A percentile compares a stretch with the other conserved stretches of the same genome.
Evolutionary conservation across 352 stramenopile genomes (phyloP).

Genomic region (Saprolegnia diclina): DNA sequence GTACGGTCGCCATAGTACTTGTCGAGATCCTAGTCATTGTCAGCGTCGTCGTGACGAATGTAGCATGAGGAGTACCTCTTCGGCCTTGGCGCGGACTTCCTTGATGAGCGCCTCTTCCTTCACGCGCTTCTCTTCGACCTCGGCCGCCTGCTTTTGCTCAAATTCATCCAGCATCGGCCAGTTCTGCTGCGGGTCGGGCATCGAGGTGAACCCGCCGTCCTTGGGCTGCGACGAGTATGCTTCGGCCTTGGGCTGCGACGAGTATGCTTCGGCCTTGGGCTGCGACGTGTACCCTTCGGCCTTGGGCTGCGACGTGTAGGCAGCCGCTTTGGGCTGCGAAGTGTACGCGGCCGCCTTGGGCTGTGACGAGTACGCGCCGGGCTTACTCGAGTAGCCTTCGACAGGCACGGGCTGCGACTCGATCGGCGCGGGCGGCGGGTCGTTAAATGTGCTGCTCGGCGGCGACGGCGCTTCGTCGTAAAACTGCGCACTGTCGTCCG

Average conservation of each 20-base stretch:
- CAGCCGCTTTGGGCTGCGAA: neutral
- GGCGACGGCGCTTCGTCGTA: constrained; percentile 21
- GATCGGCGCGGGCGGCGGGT: neutral
- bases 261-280: neutral
- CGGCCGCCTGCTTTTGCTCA: constrained; percentile 15
- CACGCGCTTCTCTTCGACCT: constrained; percentile 16
- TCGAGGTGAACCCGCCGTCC: neutral
- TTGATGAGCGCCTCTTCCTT: constrained; percentile 19
- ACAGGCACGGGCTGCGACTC: neutral
- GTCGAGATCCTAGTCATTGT: constrained; percentile 15
- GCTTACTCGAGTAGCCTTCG: neutral
- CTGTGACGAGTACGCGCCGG: neutral
- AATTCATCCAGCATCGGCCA: constrained; percentile 25
- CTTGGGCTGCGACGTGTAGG: neutral
- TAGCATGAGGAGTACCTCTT: neutral
- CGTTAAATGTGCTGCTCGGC: neutral
- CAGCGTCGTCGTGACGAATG: neutral
- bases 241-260: neutral
- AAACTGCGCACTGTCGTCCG: neutral
- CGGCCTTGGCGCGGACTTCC: constrained; percentile 12
- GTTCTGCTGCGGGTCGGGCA: constrained; percentile 9
- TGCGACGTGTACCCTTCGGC: neutral
- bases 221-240: neutral
- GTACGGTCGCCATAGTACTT: constrained; percentile 25
- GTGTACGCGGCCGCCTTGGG: neutral